Evolutionary conservation across 116 monocot species (phyloP).

Genomic region (Zostera marina): DNA sequence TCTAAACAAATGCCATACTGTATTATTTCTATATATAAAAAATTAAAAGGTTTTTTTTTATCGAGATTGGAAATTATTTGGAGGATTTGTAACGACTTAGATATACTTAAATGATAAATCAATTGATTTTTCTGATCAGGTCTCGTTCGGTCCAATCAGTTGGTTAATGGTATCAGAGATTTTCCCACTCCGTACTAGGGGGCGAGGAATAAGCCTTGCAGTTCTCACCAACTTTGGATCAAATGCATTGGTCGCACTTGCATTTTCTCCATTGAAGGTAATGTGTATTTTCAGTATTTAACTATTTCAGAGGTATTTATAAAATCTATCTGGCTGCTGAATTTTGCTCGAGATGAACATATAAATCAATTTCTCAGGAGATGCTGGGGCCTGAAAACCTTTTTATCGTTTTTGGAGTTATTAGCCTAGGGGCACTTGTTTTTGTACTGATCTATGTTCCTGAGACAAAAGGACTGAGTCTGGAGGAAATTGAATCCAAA

Average conservation of each 20-base stretch:
- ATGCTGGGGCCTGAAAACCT: constrained; percentile 70
- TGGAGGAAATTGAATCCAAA: constrained; percentile 86
- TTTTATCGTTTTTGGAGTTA: constrained; percentile 66
- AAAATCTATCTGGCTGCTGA: too few relatives aligned
- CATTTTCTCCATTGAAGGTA: constrained; percentile 84
- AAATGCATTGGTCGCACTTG: constrained; percentile 90
- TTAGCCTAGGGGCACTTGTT: constrained; percentile 67
- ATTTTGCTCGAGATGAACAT: too few relatives aligned
- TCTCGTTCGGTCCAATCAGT: constrained; percentile 97
- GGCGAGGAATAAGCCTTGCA: constrained; percentile 86
- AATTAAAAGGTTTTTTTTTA: too few relatives aligned
- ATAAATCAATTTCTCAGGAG: constrained; percentile 26
- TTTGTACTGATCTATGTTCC: constrained; percentile 69
- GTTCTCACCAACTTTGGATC: constrained; percentile 88
- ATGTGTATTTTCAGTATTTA: background rate
- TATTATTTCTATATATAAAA: too few relatives aligned
- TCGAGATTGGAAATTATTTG: background rate
- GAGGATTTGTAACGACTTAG: background rate
- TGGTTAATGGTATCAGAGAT: constrained; percentile 99
- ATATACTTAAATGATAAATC: background rate
- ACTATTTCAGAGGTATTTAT: background rate
- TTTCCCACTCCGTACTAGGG: constrained; percentile 81
- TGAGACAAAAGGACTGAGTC: constrained; percentile 89
- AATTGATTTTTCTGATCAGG: constrained; percentile 18
- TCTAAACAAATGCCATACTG: too few relatives aligned